Evolutionary conservation across 768 basidiomycete species (phyloP), one percentile per base, ranked within the genome.

Genomic region (Boletellus emodensis): DNA sequence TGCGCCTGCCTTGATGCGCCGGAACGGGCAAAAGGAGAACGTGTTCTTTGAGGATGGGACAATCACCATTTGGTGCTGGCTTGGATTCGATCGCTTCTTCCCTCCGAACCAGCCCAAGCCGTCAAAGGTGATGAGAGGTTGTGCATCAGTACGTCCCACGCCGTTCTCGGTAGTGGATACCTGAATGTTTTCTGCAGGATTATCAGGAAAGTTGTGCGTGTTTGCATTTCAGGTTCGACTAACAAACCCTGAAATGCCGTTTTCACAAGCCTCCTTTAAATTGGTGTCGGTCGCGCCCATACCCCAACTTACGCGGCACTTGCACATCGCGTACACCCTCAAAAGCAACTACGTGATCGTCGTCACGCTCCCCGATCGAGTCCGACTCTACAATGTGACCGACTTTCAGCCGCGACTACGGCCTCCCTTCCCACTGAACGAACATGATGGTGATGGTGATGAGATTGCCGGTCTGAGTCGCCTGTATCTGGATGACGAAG

Each of bases 121-220:
- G 59, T 64, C 64, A 40, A 70, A 62, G 34, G 64, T 75, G 20
- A 70, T 82, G 58, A 71, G 81, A 53, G 84, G 84, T 17, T 81
- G 80, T 53, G 75, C 78, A 42, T 81, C 82, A 43, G 86, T 88
- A 66, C 30, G 81, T 44, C 32, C 40, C 6, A 1, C 18, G 13
- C 43, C 18, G 8, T 47, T 40, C 43, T 39, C 39, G 14, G 3
- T 3, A 37, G 9, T 36, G 17, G 14, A 42, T 36, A 24, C 18
- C 49, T 60, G 40, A 57, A 46, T 3, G 3, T 35, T 34, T n/a
- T 33, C 32, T 12, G 35, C 40, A 90, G 87, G 88, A 90, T 63
- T 89, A 82, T 60, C 83, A 82, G 58, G 84, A 89, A 59, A 88
- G 85, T 64, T 75, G 88, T 88, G 83, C 61, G 1, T 35, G 24